These are phyloP conservation scores for Hypomontagnella monticulosa DNA, from an alignment of 495 filamentous ascomycete genomes.

Conservation along the genomic window DNA sequence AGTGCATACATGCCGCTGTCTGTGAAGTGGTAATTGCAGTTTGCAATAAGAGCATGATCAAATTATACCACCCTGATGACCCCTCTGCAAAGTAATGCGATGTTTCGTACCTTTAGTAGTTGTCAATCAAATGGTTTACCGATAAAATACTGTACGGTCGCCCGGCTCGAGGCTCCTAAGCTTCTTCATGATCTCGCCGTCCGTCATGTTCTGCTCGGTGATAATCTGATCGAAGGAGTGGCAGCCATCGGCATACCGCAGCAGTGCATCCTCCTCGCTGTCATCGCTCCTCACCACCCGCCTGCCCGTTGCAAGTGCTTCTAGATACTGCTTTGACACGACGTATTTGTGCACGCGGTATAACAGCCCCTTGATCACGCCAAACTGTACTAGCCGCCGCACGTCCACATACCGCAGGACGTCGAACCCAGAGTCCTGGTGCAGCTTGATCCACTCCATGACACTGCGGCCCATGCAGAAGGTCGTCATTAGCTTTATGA, in stretches of 20 bases:
- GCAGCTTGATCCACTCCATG: slow-evolving; percentile 80
- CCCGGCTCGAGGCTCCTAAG: slow-evolving; percentile 55
- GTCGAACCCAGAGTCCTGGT: slow-evolving; percentile 65
- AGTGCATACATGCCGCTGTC: too few relatives aligned
- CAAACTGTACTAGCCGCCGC: slow-evolving; percentile 91
- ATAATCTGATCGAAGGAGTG: slow-evolving; percentile 93
- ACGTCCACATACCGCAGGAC: slow-evolving; percentile 81
- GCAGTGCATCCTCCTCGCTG: slow-evolving; percentile 51
- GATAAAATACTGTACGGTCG: slow-evolving; percentile 62
- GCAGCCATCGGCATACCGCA: slow-evolving; percentile 78
- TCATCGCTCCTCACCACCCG: slow-evolving; percentile 44
- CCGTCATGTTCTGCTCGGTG: slow-evolving; percentile 72
- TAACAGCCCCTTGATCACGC: slow-evolving; percentile 93
- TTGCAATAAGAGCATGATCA: too few relatives aligned
- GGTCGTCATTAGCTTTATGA: slow-evolving; percentile 79
- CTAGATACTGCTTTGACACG: slow-evolving; percentile 66
- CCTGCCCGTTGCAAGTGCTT: slow-evolving; percentile 53
- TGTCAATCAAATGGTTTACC: slow-evolving; percentile 36
- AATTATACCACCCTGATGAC: too few relatives aligned
- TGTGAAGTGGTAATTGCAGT: too few relatives aligned
- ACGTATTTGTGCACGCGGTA: slow-evolving; percentile 94
- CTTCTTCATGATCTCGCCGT: slow-evolving; percentile 64
- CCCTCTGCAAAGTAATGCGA: too few relatives aligned
- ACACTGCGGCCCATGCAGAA: slow-evolving; percentile 81
- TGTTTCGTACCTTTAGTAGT: too few relatives aligned